Percentiles rank a stretch among this genome's conserved stretches.
Evolutionary conservation across 768 basidiomycete genomes (phyloP).

Genomic region (Tricholoma matsutake): DNA sequence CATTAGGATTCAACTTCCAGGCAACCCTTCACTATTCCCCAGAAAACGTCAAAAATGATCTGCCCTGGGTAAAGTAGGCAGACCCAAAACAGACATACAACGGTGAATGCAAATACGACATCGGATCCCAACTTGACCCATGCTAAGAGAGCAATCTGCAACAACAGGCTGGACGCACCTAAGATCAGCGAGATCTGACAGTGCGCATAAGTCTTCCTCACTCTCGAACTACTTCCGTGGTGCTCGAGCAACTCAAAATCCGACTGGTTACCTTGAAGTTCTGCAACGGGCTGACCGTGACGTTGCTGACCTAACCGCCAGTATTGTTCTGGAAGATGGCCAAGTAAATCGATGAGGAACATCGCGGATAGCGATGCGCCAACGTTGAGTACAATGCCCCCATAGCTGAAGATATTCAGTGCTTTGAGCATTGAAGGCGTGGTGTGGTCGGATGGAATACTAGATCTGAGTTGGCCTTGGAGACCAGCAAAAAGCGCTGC

Average conservation of each 20-base stretch:
- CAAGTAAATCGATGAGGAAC: neutral
- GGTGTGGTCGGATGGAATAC: neutral
- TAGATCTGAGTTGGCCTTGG: neutral
- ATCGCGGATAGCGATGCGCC: neutral
- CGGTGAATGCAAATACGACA: neutral
- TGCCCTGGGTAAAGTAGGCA: neutral
- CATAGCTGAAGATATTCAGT: neutral
- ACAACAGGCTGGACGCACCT: neutral
- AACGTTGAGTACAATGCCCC: neutral
- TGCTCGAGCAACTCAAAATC: neutral
- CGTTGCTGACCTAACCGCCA: neutral
- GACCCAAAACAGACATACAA: neutral
- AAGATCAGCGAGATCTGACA: neutral
- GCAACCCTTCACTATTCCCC: neutral
- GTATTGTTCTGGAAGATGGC: neutral
- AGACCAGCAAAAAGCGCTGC: neutral
- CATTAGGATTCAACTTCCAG: too few relatives aligned
- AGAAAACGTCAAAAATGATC: neutral
- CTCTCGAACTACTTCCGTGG: neutral
- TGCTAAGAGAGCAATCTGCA: neutral
- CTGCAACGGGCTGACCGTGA: neutral
- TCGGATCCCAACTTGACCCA: neutral
- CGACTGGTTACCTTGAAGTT: neutral
- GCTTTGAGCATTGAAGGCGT: neutral
- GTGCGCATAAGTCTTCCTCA: neutral